phyloP scores from a whole-genome alignment of 352 stramenopile genomes.

The Pythium folliculosum region DNA sequence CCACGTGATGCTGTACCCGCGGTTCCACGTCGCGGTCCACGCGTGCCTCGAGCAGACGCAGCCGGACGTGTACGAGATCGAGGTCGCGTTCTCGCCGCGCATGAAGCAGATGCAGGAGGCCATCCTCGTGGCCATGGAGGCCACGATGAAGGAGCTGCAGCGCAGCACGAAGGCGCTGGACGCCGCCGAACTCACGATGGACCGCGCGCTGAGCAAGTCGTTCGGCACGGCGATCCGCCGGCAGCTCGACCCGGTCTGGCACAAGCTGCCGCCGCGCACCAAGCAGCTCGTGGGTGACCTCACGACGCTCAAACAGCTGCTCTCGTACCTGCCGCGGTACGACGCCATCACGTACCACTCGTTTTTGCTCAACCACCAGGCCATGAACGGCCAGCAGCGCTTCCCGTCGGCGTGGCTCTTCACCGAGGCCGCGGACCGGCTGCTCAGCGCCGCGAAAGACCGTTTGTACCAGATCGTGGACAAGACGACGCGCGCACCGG shows the following conservation, averaged over 20 bases:
- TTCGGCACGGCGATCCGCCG: slow-evolving; percentile 65
- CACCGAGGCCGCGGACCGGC: slow-evolving; percentile 90
- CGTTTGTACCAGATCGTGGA: slow-evolving; percentile 89
- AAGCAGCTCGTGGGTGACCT: slow-evolving; percentile 93
- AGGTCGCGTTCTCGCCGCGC: slow-evolving; percentile 87
- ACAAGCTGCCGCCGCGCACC: slow-evolving; percentile 91
- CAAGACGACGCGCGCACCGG: slow-evolving; percentile 41
- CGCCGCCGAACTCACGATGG: slow-evolving; percentile 88
- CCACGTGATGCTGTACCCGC: slow-evolving; percentile 93
- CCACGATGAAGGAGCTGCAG: slow-evolving; percentile 94
- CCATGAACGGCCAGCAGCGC: slow-evolving; percentile 77
- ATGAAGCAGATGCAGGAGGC: slow-evolving; percentile 96
- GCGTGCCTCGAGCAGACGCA: slow-evolving; percentile 83
- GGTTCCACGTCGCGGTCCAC: slow-evolving; percentile 93
- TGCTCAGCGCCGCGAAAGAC: slow-evolving; percentile 93
- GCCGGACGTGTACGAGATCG: slow-evolving; percentile 94
- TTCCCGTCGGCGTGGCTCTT: slow-evolving; percentile 94
- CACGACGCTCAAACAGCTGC: slow-evolving; percentile 76
- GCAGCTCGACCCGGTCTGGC: slow-evolving; percentile 97
- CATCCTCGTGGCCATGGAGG: slow-evolving; percentile 92
- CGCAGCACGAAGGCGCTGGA: slow-evolving; percentile 83
- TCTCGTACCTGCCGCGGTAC: slow-evolving; percentile 94
- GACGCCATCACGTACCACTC: slow-evolving; percentile 96
- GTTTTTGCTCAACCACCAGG: slow-evolving; percentile 92
- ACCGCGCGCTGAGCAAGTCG: slow-evolving; percentile 91